Percentiles rank a stretch among this genome's conserved stretches.
Evolutionary conservation across 495 filamentous ascomycete species (phyloP).

Genomic region (Penicillium desertorum): DNA sequence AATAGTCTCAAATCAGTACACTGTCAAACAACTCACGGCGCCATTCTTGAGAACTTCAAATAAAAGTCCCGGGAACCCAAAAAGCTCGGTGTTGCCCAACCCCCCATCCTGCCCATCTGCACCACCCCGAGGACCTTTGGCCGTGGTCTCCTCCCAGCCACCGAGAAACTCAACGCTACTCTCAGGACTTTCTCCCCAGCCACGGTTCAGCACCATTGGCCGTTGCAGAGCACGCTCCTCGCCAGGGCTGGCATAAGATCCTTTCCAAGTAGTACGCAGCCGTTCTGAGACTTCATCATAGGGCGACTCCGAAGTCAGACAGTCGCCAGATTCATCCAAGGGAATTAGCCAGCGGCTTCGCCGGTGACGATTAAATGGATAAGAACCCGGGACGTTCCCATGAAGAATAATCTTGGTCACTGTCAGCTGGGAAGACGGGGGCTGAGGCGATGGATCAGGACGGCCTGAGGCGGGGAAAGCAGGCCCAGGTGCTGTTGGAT

Average conservation of each 20-base stretch:
- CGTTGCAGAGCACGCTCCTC: constrained; percentile 65
- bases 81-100: constrained; percentile 79
- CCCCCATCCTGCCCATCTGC: constrained; percentile 55
- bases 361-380: constrained; percentile 93
- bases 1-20: constrained; percentile 56
- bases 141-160: constrained; percentile 78
- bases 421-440: constrained; percentile 61
- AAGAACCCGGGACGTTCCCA: constrained; percentile 91
- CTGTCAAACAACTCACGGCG: constrained; percentile 83
- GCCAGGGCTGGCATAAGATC: constrained; percentile 57
- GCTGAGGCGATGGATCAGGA: constrained; percentile 36
- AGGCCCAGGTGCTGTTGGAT: constrained; percentile 65
- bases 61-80: constrained; percentile 88
- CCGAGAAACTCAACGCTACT: constrained; percentile 87
- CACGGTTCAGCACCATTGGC: constrained; percentile 85
- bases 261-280: constrained; percentile 72
- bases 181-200: constrained; percentile 87
- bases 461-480: constrained; percentile 54
- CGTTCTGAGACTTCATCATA: constrained; percentile 67
- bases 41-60: constrained; percentile 97
- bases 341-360: constrained; percentile 84
- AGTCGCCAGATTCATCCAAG: constrained; percentile 32
- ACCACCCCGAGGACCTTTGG: constrained; percentile 40
- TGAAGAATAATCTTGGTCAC: constrained; percentile 90
- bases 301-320: constrained; percentile 70